These are phyloP conservation scores for Ceratocystis papillata DNA, from an alignment of 2,329 filamentous ascomycete species.

Conservation along the genomic window DNA sequence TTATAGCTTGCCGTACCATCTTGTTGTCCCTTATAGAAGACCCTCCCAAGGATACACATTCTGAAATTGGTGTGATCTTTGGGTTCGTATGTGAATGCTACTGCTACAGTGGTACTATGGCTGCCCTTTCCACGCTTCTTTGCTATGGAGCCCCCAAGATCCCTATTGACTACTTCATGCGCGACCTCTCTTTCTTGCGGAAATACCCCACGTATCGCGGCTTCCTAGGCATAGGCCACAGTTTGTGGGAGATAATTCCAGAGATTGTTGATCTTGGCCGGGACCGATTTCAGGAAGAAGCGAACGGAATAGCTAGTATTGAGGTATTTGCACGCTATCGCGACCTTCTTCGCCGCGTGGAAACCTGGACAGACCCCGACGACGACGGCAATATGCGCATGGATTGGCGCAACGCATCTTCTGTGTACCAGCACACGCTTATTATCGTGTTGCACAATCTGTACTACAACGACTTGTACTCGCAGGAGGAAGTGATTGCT, in stretches of 20 bases:
- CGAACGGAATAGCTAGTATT: constrained; percentile 12
- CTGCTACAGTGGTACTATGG: constrained; percentile 15
- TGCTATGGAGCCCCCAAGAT: constrained; percentile 11
- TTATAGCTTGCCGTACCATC: constrained; percentile 20
- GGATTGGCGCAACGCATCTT: constrained; percentile 21
- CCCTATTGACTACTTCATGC: constrained; percentile 21
- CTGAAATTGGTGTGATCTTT: constrained; percentile 20
- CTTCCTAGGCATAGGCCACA: constrained; percentile 20
- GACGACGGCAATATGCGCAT: constrained; percentile 20
- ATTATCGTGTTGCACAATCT: constrained; percentile 21
- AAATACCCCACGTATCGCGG: constrained; percentile 16
- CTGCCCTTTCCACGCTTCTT: constrained; percentile 16
- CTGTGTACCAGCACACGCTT: constrained; percentile 21
- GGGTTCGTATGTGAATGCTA: constrained; percentile 23
- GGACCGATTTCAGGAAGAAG: constrained; percentile 18
- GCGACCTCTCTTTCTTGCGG: constrained; percentile 17
- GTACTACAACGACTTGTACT: constrained; percentile 20
- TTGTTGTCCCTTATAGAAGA: constrained; percentile 11
- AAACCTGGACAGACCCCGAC: constrained; percentile 19
- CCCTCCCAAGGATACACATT: neutral
- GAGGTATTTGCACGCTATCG: constrained; percentile 20
- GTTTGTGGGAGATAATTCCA: constrained; percentile 21
- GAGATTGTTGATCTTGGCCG: constrained; percentile 19
- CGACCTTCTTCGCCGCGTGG: constrained; percentile 14
- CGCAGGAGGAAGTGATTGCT: constrained; percentile 15